Evolutionary conservation across 495 filamentous ascomycete genomes (phyloP).

Genomic region (Chaetomidium leptoderma): DNA sequence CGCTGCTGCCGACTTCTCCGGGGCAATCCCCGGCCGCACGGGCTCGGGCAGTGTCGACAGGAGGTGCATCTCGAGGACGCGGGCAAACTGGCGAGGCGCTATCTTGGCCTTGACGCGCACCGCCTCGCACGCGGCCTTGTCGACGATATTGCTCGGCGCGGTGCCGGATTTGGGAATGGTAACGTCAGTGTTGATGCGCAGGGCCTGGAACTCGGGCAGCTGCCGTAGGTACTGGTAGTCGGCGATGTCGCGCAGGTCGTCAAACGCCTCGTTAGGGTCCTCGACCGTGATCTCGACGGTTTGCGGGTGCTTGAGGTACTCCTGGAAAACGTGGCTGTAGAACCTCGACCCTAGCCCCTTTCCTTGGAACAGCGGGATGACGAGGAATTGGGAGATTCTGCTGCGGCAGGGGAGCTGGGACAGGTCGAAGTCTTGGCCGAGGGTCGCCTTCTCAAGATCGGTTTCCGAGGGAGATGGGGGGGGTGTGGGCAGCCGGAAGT

Average conservation of each 20-base stretch:
- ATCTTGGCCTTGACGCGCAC: slow-evolving; percentile 71
- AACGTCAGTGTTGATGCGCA: slow-evolving; percentile 49
- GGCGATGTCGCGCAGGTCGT: slow-evolving; percentile 78
- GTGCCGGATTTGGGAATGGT: slow-evolving; percentile 36
- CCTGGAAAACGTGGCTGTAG: slow-evolving; percentile 69
- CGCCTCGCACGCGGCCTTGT: slow-evolving; percentile 50
- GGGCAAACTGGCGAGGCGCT: slow-evolving; percentile 76
- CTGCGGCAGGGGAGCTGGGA: slow-evolving; percentile 58
- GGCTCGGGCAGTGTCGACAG: slow-evolving; percentile 64
- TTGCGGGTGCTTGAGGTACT: slow-evolving; percentile 56
- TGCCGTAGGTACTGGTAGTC: slow-evolving; percentile 66
- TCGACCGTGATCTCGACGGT: slow-evolving; percentile 87
- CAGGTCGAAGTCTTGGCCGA: slow-evolving; percentile 31
- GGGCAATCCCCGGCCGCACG: slow-evolving; percentile 48
- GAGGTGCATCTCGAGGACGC: slow-evolving; percentile 84
- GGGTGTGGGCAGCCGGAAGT: slow-evolving; percentile 39
- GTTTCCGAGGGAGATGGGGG: slow-evolving; percentile 22
- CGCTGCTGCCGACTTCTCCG: not conserved
- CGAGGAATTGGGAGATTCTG: slow-evolving; percentile 89
- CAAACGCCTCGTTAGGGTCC: slow-evolving; percentile 92
- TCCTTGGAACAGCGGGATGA: slow-evolving; percentile 82
- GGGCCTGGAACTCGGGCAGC: slow-evolving; percentile 47
- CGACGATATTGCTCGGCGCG: slow-evolving; percentile 61
- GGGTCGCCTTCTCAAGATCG: slow-evolving; percentile 25
- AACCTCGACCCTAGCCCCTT: slow-evolving; percentile 74